phyloP scores from a whole-genome alignment of 2,329 filamentous ascomycete species.

The Lasiodiplodia citricola region DNA sequence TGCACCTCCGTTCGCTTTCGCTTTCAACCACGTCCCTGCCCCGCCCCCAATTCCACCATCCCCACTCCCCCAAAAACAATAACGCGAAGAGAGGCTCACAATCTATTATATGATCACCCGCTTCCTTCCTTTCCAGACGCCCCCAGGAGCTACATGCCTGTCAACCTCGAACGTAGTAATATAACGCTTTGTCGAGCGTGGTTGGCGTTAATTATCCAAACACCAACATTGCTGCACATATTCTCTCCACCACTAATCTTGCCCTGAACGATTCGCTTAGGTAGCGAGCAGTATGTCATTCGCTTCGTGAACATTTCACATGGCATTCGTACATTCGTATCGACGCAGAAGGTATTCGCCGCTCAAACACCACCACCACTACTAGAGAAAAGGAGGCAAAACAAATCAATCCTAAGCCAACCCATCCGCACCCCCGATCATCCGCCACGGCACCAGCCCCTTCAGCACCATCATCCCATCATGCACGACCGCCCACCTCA shows the following conservation, averaged over 20 bases:
- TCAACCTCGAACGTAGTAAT: slow-evolving; percentile 21
- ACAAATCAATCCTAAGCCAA: background rate
- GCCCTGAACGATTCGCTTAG: no score
- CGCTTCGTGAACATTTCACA: no score
- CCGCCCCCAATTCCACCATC: background rate
- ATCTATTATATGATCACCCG: background rate
- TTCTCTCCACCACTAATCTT: no score
- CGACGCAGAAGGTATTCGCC: no score
- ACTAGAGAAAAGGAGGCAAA: no score
- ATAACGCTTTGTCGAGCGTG: background rate
- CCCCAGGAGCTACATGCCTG: background rate
- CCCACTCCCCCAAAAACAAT: background rate
- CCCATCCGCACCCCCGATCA: slow-evolving; percentile 32
- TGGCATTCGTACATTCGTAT: no score
- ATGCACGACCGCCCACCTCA: slow-evolving; percentile 67
- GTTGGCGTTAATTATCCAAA: no score
- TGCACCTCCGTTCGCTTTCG: background rate
- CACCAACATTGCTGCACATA: no score
- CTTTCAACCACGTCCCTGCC: background rate
- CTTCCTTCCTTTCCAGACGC: background rate
- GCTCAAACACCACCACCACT: no score
- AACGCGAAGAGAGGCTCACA: background rate
- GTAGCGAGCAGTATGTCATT: no score
- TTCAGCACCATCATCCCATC: slow-evolving; percentile 64
- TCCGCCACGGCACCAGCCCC: slow-evolving; percentile 46